Evolutionary conservation across 148 eudicot species (phyloP), one percentile per base, ranked within the genome.

Genomic region (Rhododendron ovatum): DNA sequence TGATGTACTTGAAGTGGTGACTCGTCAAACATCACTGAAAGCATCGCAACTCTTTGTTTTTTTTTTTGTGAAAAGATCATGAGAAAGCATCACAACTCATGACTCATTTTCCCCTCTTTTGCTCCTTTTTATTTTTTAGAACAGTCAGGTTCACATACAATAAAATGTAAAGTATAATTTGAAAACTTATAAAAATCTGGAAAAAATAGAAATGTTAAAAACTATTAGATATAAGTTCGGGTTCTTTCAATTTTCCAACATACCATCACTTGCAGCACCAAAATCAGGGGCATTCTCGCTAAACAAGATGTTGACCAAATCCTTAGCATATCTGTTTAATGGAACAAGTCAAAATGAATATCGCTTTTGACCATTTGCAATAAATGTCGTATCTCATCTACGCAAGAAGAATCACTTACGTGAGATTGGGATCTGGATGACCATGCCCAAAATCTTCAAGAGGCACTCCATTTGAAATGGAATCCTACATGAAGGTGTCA

Each of bases 251-350:
- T 47, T 5, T 76, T 39, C 22, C 26, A 43, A 78, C 88, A 80
- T 92, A 97, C 99, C 99, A 92, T 97, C 99, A 92, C 99, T 97
- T 90, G 99, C 99, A 88, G 99, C 99, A 84, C 99, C 99, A 88
- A 97, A 92, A 90, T 95, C 99, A 85, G 99, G 98, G 76, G 94
- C 98, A 90, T 93, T 90, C 65, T 91, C 92, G 15, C 91, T 91
- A 86, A 89, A 98, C 98, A 98, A 89, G 74, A 94, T 91, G 88
- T 95, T 85, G 24, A 97, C 98, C 90, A 97, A 89, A 83, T 97
- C 99, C 90, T 97, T 92, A 5, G 98, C 99, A 84, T 96, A 96
- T 73, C 99, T 96, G 90, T 91, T 84, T 59, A 82, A 86, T 33
- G 77, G 20, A 55, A 77, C n/a, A 81, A 91, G 84, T 81, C 63